Conservation (phyloP, 202 grass and related monocot species). For the Saccharum hybrid region DNA sequence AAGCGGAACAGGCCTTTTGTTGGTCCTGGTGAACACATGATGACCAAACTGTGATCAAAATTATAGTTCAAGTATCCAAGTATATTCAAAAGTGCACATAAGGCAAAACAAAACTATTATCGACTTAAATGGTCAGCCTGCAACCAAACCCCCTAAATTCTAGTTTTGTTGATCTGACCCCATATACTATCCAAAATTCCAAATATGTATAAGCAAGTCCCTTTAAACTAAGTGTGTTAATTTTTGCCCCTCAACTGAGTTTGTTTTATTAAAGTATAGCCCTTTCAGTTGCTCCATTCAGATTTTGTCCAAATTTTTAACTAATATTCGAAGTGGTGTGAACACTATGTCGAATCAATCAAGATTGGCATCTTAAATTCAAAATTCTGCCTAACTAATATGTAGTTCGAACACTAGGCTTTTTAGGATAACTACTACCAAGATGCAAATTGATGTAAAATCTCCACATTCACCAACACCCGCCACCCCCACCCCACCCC, state of each 20-base stretch:
- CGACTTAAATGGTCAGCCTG: not conserved
- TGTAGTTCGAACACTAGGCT: not conserved
- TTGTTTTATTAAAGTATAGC: constrained; percentile 5
- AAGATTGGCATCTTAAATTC: not conserved
- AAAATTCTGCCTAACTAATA: not conserved
- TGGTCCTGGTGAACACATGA: constrained; percentile 68
- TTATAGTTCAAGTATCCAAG: constrained; percentile 24
- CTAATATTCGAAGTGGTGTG: not conserved
- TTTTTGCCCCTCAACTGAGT: not conserved
- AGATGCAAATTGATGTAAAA: not conserved
- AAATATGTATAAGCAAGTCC: constrained; percentile 26
- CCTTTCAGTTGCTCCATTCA: not conserved
- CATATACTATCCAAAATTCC: not conserved
- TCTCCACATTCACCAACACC: not conserved
- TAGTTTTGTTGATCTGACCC: constrained; percentile 19
- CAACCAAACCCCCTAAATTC: constrained; percentile 18
- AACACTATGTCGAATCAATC: not conserved
- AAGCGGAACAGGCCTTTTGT: constrained; percentile 88
- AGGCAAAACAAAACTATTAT: constrained; percentile 24
- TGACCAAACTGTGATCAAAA: constrained; percentile 35
- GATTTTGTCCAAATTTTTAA: not conserved
- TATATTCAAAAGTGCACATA: not conserved
- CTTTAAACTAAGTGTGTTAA: not conserved
- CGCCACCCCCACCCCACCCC: too few species aligned
- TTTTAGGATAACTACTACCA: not conserved